Base-by-base conservation (phyloP, 345 rosid species). In the Erodium maritimum region DNA sequence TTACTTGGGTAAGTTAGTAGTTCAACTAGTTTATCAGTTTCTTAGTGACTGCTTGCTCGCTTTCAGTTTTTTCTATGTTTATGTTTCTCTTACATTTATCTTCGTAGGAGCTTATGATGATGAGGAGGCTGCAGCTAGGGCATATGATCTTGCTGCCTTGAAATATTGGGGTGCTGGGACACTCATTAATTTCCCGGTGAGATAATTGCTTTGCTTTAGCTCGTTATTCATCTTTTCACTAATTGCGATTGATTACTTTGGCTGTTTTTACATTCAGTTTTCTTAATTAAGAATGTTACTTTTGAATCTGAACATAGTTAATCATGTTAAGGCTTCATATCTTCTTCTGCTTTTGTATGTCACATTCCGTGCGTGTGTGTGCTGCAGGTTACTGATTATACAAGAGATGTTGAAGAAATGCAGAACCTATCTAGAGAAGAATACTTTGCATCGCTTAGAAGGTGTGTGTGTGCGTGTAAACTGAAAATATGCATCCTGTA, bases 101-200 rank as follows among this genome's bases (percentile, higher is more conserved):
- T 74, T 20, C 74, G 4, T 29, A 93, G 96, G 99, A 68, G 99
- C 99, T 59, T 93, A 93, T 74, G 99, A 93, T 71, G 96, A 93
- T n/a, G 99, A 93, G 71, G 99, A 93, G 78, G 99, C 96, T 74
- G 99, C 99, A 13, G 95, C 99, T 60, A 79, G 99, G 80, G 99
- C 99, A 42, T 93, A 93, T 56, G 96, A 93, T 77, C 96, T 93
- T 65, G 95, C 99, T 68, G 99, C 96, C 67, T 77, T 93, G 46
- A 93, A 89, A 74, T 88, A 93, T 65, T 93, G 96, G 99, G 99
- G 99, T 23, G 95, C 96, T 53, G 99, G 95, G 62, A 91, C 98
- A 19, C 95, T 93, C 56, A 93, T 93, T 20, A 93, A 93, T 71
- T 93, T 93, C 71, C 99, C 96, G 33, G 99, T 93, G 65, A 82